Conservation (phyloP, 352 stramenopile species). For the Globisporangium okanoganense region DNA sequence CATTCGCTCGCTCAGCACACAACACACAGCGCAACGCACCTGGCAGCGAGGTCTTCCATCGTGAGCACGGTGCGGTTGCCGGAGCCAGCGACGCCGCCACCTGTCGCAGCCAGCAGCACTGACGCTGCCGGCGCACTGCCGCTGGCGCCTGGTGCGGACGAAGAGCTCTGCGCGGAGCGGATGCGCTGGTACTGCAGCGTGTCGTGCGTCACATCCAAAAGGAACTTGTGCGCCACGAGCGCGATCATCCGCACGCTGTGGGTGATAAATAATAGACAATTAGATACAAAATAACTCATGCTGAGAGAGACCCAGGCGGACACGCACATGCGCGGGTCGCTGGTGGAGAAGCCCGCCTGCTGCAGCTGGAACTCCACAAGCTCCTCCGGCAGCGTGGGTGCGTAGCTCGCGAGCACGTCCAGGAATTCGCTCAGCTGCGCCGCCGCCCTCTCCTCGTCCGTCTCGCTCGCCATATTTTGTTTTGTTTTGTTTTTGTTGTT, state of each 20-base stretch:
- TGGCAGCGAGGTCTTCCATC: conserved; percentile 71
- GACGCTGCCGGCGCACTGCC: conserved; percentile 3
- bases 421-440: conserved; percentile 67
- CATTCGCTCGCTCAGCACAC: no score
- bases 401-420: conserved; percentile 52
- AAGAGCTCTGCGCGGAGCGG: conserved; percentile 27
- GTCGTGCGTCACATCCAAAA: conserved; percentile 76
- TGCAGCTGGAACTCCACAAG: conserved; percentile 77
- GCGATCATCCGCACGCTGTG: conserved; percentile 59
- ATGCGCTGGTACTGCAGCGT: conserved; percentile 79
- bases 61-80: conserved; percentile 43
- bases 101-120: conserved; percentile 7
- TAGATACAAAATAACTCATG: neutral
- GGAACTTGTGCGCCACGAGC: conserved; percentile 74
- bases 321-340: conserved; percentile 64
- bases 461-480: conserved; percentile 24
- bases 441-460: conserved; percentile 21
- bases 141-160: conserved; percentile 7
- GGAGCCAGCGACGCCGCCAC: conserved; percentile 14
- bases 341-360: conserved; percentile 59
- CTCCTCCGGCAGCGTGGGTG: conserved; percentile 69
- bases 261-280: neutral
- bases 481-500: no score
- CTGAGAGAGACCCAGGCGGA: neutral
- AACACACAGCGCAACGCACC: conserved; percentile 13